These are phyloP conservation scores for Polyporus arcularius DNA, from an alignment of 768 basidiomycete genomes.

Conservation along the genomic window DNA sequence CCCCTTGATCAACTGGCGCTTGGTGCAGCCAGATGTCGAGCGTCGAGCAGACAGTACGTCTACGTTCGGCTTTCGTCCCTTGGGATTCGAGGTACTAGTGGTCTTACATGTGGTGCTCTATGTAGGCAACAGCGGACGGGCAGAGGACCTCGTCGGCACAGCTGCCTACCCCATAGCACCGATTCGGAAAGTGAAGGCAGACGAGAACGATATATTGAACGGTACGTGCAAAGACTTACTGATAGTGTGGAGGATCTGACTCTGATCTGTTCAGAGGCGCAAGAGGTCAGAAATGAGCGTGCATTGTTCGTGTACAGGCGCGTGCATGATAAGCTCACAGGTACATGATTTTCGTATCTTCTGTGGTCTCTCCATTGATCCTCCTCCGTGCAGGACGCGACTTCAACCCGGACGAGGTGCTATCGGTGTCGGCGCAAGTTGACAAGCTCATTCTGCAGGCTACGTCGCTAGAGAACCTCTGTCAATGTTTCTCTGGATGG, in stretches of 20 bases:
- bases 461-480: conserved; percentile 91
- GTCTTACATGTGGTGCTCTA: not conserved
- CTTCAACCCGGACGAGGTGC: conserved; percentile 80
- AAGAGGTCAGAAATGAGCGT: conserved; percentile 88
- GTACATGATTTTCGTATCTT: conserved; percentile 39
- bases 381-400: conserved; percentile 65
- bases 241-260: not conserved
- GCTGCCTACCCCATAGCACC: conserved; percentile 80
- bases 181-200: conserved; percentile 79
- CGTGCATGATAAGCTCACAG: conserved; percentile 93
- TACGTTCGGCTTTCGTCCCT: not conserved
- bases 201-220: conserved; percentile 93
- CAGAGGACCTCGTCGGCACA: conserved; percentile 59
- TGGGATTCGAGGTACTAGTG: not conserved
- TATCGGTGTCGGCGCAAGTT: conserved; percentile 83
- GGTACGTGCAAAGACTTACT: conserved; percentile 46
- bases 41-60: conserved; percentile 65
- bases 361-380: not conserved
- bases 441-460: conserved; percentile 93
- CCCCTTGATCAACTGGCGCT: conserved; percentile 95
- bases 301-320: conserved; percentile 93
- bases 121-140: conserved; percentile 12
- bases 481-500: conserved; percentile 97
- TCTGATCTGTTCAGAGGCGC: conserved; percentile 47
- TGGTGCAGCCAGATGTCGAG: conserved; percentile 84